Base-by-base conservation (phyloP, 352 stramenopile species). In the Phytophthora podocarpi region DNA sequence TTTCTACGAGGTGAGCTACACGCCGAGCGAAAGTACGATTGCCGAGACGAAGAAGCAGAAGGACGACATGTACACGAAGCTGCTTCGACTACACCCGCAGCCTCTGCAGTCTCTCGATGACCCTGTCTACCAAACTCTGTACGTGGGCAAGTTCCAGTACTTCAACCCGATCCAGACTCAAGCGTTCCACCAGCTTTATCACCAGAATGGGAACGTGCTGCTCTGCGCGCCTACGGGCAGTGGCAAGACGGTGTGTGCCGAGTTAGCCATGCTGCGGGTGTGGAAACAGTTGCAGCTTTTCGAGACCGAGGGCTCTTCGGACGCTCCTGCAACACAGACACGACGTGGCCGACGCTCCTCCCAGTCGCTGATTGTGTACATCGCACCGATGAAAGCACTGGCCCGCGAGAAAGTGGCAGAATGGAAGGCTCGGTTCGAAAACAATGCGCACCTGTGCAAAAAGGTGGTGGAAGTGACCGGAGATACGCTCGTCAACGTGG, bases 111-210 rank as follows among this genome's bases (percentile, higher is more conserved):
- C 95, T 16, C 77, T 99, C 1, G 73, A 97, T 32, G 89, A 99
- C 56, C 62, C 82, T 5, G 73, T 82, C 12, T 99, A 97, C 70
- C 86, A 99, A 67, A 59, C 84, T 12, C 63, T 99, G 5, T 99
- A 98, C 61, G 55, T 72, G 15, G 96, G 90, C 55, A 72, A 70
- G 31, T 98, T 98, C 72, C 79, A 93, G 35, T 79, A 76, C 27
- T 91, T 97, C 26, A 97, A 97, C 59, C 84, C 85, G 32, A 98
- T 99, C 58, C 98, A 99, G 79, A 99, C 97, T 31, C 97, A 99
- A 58, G 64, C 97, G 5, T 99, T 99, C 72, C 91, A 99, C 59
- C 76, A 97, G 36, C 74, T 99, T 0, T 99, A 99, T 69, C 95
- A 99, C 56, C 96, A 96, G 11, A 88, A 99, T 57, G 86, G 85